Evolutionary conservation across 2,329 filamentous ascomycete genomes (phyloP).

Genomic region (Colletotrichum coccodes): DNA sequence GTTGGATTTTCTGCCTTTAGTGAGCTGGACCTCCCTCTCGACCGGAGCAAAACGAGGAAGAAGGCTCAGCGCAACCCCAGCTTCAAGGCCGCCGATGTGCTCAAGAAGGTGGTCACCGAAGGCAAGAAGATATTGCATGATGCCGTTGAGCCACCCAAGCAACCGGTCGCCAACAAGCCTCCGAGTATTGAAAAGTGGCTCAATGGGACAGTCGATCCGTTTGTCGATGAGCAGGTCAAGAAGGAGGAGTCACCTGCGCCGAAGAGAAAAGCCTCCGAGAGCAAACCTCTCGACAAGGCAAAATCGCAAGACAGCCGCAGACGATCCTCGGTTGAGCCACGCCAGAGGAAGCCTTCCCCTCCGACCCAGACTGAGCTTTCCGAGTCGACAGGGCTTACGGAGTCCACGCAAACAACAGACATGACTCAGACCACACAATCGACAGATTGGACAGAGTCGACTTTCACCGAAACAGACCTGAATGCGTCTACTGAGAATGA

Average conservation of each 20-base stretch:
- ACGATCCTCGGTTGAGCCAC: slow-evolving; percentile 38
- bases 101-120: slow-evolving; percentile 72
- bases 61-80: slow-evolving; percentile 65
- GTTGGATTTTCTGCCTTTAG: slow-evolving; percentile 75
- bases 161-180: slow-evolving; percentile 62
- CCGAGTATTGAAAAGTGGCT: slow-evolving; percentile 75
- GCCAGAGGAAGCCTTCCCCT: slow-evolving; percentile 35
- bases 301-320: slow-evolving; percentile 37
- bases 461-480: slow-evolving; percentile 21
- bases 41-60: slow-evolving; percentile 49
- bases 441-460: slow-evolving; percentile 29
- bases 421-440: slow-evolving; percentile 25
- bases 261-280: slow-evolving; percentile 46
- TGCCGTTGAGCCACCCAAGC: slow-evolving; percentile 64
- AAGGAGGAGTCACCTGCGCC: slow-evolving; percentile 34
- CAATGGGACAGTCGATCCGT: slow-evolving; percentile 70
- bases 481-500: slow-evolving; percentile 28
- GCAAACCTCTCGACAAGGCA: slow-evolving; percentile 36
- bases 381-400: slow-evolving; percentile 17
- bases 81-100: slow-evolving; percentile 68
- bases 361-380: slow-evolving; percentile 39
- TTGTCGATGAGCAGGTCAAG: slow-evolving; percentile 55
- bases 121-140: slow-evolving; percentile 74
- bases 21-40: slow-evolving; percentile 66
- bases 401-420: slow-evolving; percentile 25